Percentiles rank a stretch among this genome's conserved stretches.
phyloP scores from a whole-genome alignment of 306 rosid genomes.

The Leucaena leucocephala region DNA sequence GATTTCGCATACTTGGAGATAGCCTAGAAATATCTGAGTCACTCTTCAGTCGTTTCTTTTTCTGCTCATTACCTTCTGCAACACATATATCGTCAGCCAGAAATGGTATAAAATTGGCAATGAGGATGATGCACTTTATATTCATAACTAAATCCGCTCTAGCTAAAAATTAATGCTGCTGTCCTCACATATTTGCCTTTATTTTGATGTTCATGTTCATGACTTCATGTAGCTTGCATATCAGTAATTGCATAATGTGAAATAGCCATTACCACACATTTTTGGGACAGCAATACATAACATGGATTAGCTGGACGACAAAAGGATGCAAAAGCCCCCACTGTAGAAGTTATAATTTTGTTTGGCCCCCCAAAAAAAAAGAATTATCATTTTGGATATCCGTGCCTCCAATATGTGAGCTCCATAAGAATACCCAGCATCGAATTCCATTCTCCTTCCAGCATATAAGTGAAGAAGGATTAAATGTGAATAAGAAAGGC shows the following conservation, averaged over 20 bases:
- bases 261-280: slow-evolving; percentile 20
- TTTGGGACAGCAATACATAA: slow-evolving; percentile 32
- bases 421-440: slow-evolving; percentile 16
- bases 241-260: slow-evolving; percentile 33
- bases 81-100: slow-evolving; percentile 44
- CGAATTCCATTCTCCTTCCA: slow-evolving; percentile 33
- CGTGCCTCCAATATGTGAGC: slow-evolving; percentile 27
- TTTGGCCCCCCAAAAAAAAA: background rate
- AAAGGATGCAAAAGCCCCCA: slow-evolving; percentile 29
- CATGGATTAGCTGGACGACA: slow-evolving; percentile 22
- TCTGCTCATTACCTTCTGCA: slow-evolving; percentile 92
- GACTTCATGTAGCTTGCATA: slow-evolving; percentile 10
- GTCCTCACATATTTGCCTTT: slow-evolving; percentile 19
- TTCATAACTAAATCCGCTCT: slow-evolving; percentile 6
- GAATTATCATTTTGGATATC: slow-evolving; percentile 15
- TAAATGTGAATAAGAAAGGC: slow-evolving; percentile 18
- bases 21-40: slow-evolving; percentile 84
- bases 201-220: slow-evolving; percentile 14
- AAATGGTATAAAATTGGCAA: slow-evolving; percentile 27
- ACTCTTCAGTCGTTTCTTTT: slow-evolving; percentile 76
- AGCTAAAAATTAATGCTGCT: slow-evolving; percentile 4
- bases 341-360: background rate
- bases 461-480: slow-evolving; percentile 31
- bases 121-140: slow-evolving; percentile 21
- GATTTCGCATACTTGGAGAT: slow-evolving; percentile 61